Conservation (phyloP, 2,329 filamentous ascomycete species). For the Fusarium nematophilum region DNA sequence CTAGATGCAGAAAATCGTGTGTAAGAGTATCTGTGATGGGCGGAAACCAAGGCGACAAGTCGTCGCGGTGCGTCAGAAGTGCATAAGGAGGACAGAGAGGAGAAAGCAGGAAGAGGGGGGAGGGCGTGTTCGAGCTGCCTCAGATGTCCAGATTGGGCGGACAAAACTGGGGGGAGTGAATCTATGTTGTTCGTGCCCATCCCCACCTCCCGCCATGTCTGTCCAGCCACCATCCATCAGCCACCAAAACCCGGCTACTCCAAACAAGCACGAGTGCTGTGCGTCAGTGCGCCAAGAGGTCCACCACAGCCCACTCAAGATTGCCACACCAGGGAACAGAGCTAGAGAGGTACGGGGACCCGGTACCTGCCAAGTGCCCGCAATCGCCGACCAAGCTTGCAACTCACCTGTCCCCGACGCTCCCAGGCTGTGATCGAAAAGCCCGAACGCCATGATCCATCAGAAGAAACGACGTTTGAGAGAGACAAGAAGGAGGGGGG, state of each 20-base stretch:
- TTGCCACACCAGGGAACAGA: background rate
- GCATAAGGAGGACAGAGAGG: constrained; percentile 25
- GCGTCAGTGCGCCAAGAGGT: constrained; percentile 1
- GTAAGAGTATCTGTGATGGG: constrained; percentile 13
- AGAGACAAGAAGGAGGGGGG: too few relatives aligned
- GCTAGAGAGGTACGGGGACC: too few relatives aligned
- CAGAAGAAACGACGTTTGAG: too few relatives aligned
- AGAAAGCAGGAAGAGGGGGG: too few relatives aligned
- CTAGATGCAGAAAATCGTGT: constrained; percentile 22
- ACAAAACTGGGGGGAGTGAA: too few relatives aligned
- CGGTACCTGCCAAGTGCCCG: background rate
- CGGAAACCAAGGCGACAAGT: constrained; percentile 14
- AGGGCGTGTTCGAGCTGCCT: too few relatives aligned
- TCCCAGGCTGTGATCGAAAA: too few relatives aligned
- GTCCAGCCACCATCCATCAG: background rate
- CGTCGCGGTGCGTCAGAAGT: constrained; percentile 25
- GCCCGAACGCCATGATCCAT: too few relatives aligned
- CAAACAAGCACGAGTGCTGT: background rate
- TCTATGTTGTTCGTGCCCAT: too few relatives aligned
- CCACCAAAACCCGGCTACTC: background rate
- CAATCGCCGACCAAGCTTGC: background rate
- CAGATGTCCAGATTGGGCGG: too few relatives aligned
- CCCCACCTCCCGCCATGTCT: background rate
- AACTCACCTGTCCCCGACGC: too few relatives aligned
- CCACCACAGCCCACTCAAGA: background rate